phyloP scores from a whole-genome alignment of 1,284 basidiomycete species.

The Kwoniella shivajii region DNA sequence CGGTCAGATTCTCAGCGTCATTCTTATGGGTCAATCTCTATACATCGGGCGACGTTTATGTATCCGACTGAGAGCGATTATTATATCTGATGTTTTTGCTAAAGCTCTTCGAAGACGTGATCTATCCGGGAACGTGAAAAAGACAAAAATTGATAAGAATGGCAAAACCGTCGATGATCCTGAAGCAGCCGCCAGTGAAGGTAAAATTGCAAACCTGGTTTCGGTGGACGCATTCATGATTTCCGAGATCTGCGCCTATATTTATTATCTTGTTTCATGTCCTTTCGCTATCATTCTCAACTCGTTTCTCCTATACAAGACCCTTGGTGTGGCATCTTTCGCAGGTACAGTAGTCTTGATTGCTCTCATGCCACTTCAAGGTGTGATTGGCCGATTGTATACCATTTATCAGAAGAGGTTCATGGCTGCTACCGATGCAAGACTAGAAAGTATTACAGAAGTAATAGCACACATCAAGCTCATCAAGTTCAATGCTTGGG shows the following conservation, averaged over 20 bases:
- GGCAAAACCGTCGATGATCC: conserved; percentile 25
- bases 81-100: conserved; percentile 60
- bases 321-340: conserved; percentile 54
- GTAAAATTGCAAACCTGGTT: conserved; percentile 61
- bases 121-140: conserved; percentile 48
- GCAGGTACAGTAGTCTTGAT: conserved; percentile 55
- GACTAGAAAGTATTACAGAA: conserved; percentile 60
- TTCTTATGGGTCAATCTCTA: conserved; percentile 55
- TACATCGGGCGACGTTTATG: conserved; percentile 58
- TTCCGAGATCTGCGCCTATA: conserved; percentile 51
- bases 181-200: conserved; percentile 52
- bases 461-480: conserved; percentile 59
- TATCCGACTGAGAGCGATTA: conserved; percentile 56
- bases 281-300: conserved; percentile 57
- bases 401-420: conserved; percentile 56
- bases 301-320: conserved; percentile 55
- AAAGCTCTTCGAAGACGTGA: conserved; percentile 60
- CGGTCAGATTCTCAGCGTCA: conserved; percentile 54
- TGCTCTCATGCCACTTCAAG: conserved; percentile 53
- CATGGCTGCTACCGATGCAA: conserved; percentile 59
- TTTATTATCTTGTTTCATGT: conserved; percentile 47
- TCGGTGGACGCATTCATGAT: conserved; percentile 59
- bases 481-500: conserved; percentile 59
- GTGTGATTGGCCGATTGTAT: conserved; percentile 54
- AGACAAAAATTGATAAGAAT: conserved; percentile 25